A percentile compares a stretch with the other conserved stretches of the same genome.
These are phyloP conservation scores for Chloromonas sp. DNA, from an alignment of 163 green algal genomes.

Conservation along the genomic window DNA sequence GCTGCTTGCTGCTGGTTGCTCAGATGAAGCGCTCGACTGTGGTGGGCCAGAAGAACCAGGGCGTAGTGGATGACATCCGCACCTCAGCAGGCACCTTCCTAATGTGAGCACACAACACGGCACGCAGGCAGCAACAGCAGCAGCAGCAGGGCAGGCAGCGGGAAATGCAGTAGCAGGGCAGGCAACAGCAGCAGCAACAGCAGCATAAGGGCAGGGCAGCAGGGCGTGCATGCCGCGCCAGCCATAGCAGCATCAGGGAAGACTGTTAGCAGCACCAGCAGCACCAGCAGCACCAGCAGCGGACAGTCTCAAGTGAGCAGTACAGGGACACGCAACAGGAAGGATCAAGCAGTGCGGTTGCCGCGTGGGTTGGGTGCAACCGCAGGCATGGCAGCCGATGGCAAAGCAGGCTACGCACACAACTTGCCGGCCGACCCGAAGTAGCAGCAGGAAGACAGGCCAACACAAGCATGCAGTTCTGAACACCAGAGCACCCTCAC, in stretches of 20 bases:
- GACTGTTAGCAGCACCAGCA: not conserved
- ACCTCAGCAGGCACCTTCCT: constrained; percentile 62
- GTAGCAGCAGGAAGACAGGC: too few species aligned
- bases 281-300: not conserved
- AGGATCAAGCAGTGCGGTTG: too few species aligned
- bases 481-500: too few species aligned
- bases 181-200: not conserved
- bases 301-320: not conserved
- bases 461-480: too few species aligned
- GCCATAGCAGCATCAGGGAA: not conserved
- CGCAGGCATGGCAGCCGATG: too few species aligned
- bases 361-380: too few species aligned
- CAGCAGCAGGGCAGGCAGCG: not conserved
- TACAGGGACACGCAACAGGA: too few species aligned
- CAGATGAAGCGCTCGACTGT: constrained; percentile 67
- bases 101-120: constrained; percentile 23
- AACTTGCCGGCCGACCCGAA: too few species aligned
- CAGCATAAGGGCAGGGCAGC: not conserved
- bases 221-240: not conserved
- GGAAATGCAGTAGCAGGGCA: not conserved
- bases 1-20: not conserved
- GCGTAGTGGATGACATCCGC: constrained; percentile 49
- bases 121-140: constrained; percentile 2
- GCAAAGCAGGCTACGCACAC: too few species aligned
- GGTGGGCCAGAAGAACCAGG: constrained; percentile 33